Base-by-base conservation (phyloP, 169 alveolate species). In the Plasmodium falciparum region DNA sequence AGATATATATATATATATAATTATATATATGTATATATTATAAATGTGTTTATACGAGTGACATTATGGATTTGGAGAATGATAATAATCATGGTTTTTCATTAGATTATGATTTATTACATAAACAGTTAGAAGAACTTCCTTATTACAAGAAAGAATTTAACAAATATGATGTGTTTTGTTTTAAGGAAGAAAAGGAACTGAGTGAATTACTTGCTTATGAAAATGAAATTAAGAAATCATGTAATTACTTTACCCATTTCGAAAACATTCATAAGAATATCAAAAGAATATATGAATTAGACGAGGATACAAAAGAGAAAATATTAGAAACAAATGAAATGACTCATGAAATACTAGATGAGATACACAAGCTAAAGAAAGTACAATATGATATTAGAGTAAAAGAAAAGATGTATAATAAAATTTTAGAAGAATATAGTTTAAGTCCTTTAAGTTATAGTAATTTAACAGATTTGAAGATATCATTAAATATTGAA, bases 391-490 rank as follows among this genome's bases (percentile, higher is more conserved):
- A 33, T 83, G 17, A 61, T 39, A 83, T 83, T 9, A 54, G 58
- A 24, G 71, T 69, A 72, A 83, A 83, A 39, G 91, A 83, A 83
- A 83, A 45, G 45, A 83, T 83, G 15, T 83, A 59, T 58, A 69
- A 83, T 45, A 69, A 56, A 54, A 83, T 83, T 45, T 56, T 83
- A 63, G 71, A 50, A 66, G 58, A 67, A 69, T 83, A 83, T 56
- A 83, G 91, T 56, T 83, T 83, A 63, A 83, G 91, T 47, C 74
- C 91, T 5, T 49, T 83, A 70, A 56, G 91, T 33, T 69, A 56
- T 24, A 83, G 71, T 45, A 83, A 69, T 45, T 71, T 83, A 59
- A 83, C 85, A 26, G 91, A 83, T 26, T 22, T 70, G 43, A 83
- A 83, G 56, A 62, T 83, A 58, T 71, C 91, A 15, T 62, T 83